Base-by-base conservation (phyloP, 768 basidiomycete genomes). In the Leccinum pellstonianum region DNA sequence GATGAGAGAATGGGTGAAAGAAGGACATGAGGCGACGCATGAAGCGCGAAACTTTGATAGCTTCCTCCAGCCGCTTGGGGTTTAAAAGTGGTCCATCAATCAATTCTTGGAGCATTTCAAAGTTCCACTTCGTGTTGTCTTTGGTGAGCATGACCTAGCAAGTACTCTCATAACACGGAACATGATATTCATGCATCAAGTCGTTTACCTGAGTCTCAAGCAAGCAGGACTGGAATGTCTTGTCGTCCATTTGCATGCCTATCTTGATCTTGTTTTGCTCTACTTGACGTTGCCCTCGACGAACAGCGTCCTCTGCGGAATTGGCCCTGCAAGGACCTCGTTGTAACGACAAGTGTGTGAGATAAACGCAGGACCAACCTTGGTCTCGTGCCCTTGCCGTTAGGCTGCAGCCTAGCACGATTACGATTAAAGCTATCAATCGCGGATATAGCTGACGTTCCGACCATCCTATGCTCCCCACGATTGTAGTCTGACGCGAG, bases 341-440 rank as follows among this genome's bases (percentile, higher is more conserved):
- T 55, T 29, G 31, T 25, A 3, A 27, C 12, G 37, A 37, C 57
- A 33, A 25, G 11, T 37, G n/a, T 8, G 12, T 8, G 27, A 48
- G 23, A 55, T 29, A 48, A 47, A 54, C 43, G 14, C 27, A 56
- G n/a, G 52, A 23, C 77, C 37, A 62, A 90, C 91, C 91, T 82
- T 56, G 86, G 86, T 38, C 92, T 84, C 47, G 80, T 73, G 62
- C 80, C 79, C 64, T 83, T 86, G 31, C 80, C 72, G 43, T 78
- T 71, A 14, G 88, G 85, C 67, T 90, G 86, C 38, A 91, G 66
- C 51, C 90, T 83, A 7, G 85, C 77, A 58, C 84, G 83, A 73
- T 97, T 95, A n/a, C 96, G 87, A 67, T 95, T 94, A 72, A 96
- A 88, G 67, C 90, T 93, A 67, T 96, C 93, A 47, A 99, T 93